These are phyloP conservation scores for Penicillium sp. DNA, from an alignment of 2,329 filamentous ascomycete species.

Conservation along the genomic window DNA sequence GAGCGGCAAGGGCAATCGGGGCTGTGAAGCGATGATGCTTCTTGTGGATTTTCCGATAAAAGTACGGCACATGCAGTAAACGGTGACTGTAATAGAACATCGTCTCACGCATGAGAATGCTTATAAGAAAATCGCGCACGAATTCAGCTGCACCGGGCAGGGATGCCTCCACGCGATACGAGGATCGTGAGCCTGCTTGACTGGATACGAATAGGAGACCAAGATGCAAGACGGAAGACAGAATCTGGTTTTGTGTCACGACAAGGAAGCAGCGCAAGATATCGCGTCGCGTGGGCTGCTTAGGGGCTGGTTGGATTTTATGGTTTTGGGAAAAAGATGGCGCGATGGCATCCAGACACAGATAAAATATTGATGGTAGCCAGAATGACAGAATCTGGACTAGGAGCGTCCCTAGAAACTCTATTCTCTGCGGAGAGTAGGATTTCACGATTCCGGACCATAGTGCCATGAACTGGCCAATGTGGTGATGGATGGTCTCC, in stretches of 20 bases:
- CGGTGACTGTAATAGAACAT: conserved; percentile 60
- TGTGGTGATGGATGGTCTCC: neutral
- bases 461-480: neutral
- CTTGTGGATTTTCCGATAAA: conserved; percentile 58
- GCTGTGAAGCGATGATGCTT: conserved; percentile 58
- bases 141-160: conserved; percentile 43
- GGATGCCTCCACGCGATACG: conserved; percentile 41
- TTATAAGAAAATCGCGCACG: conserved; percentile 43
- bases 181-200: conserved; percentile 16
- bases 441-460: conserved; percentile 19
- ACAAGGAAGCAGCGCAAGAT: conserved; percentile 47
- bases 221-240: conserved; percentile 41
- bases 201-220: conserved; percentile 18
- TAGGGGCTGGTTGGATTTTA: conserved; percentile 56
- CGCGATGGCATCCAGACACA: conserved; percentile 45
- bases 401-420: conserved; percentile 28
- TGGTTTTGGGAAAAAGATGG: conserved; percentile 53
- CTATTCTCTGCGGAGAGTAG: conserved; percentile 25
- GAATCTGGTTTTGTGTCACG: conserved; percentile 51
- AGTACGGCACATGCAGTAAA: conserved; percentile 49
- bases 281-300: conserved; percentile 51
- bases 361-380: conserved; percentile 38
- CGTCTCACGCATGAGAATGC: conserved; percentile 48
- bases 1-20: conserved; percentile 56
- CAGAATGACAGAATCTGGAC: conserved; percentile 27